These are phyloP conservation scores for Blastobotrys proliferans DNA, from an alignment of 1,139 yeast genomes.

Conservation along the genomic window DNA sequence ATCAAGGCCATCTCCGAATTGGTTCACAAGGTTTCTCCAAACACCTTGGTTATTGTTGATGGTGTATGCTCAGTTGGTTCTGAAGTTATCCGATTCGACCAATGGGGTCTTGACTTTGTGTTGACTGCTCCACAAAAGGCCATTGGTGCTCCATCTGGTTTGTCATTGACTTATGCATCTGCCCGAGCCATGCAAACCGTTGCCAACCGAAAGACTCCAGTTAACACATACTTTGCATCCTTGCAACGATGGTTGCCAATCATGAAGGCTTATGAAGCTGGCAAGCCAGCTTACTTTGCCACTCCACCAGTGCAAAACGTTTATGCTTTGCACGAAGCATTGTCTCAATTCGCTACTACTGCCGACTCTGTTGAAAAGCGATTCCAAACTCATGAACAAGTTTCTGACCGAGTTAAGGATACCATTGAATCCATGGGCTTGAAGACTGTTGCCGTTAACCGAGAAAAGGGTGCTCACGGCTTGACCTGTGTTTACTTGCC, in stretches of 20 bases:
- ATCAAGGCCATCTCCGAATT: conserved; percentile 59
- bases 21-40: conserved; percentile 66
- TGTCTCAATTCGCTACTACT: conserved; percentile 59
- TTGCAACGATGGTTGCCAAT: conserved; percentile 85
- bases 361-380: conserved; percentile 56
- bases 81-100: conserved; percentile 78
- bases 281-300: conserved; percentile 83
- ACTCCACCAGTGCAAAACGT: conserved; percentile 89
- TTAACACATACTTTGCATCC: conserved; percentile 66
- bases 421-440: conserved; percentile 54
- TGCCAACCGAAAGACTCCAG: conserved; percentile 45
- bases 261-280: conserved; percentile 81
- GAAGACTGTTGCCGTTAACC: conserved; percentile 58
- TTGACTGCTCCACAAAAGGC: conserved; percentile 96
- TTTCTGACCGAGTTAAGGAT: conserved; percentile 63
- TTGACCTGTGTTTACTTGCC: conserved; percentile 86
- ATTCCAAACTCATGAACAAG: conserved; percentile 57
- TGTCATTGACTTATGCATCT: conserved; percentile 72
- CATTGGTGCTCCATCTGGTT: conserved; percentile 90
- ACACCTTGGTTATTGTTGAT: conserved; percentile 79
- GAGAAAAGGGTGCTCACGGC: conserved; percentile 76
- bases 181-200: conserved; percentile 70
- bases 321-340: conserved; percentile 74
- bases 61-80: conserved; percentile 94
- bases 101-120: conserved; percentile 86